Conservation (phyloP, 371 early-diverging fungal species). For the Mucor circinelloides region DNA sequence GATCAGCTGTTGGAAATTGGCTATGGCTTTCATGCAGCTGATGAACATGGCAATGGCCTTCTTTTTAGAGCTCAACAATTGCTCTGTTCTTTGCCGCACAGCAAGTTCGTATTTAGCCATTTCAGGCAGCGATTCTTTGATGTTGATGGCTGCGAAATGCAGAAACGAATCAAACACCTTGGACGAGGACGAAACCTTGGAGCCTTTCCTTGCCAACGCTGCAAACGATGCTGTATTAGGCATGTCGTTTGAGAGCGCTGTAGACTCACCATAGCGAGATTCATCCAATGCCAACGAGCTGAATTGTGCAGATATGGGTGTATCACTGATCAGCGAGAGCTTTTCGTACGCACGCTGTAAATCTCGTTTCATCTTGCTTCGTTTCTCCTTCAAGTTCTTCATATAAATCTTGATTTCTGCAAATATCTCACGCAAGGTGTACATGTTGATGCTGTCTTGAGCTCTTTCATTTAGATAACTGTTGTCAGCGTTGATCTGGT, state of each 20-base stretch:
- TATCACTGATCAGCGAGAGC: slow-evolving; percentile 28
- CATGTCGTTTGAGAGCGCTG: not conserved
- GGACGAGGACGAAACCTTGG: slow-evolving; percentile 1
- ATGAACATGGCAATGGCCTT: slow-evolving; percentile 41
- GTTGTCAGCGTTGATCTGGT: not conserved
- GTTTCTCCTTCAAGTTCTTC: not conserved
- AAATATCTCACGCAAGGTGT: slow-evolving; percentile 30
- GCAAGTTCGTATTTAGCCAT: slow-evolving; percentile 32
- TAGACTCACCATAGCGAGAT: not conserved
- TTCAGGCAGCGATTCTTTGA: slow-evolving; percentile 63
- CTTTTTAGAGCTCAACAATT: slow-evolving; percentile 32
- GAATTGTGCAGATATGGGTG: slow-evolving; percentile 25
- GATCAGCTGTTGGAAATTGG: slow-evolving; percentile 57
- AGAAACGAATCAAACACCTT: slow-evolving; percentile 58
- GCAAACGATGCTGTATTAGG: not conserved
- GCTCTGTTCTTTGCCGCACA: slow-evolving; percentile 37
- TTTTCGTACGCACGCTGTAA: slow-evolving; percentile 34
- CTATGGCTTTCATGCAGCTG: slow-evolving; percentile 39
- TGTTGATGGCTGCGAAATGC: slow-evolving; percentile 66
- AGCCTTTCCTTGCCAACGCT: not conserved
- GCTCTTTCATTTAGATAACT: slow-evolving; percentile 21
- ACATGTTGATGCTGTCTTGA: slow-evolving; percentile 30
- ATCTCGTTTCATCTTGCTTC: slow-evolving; percentile 42
- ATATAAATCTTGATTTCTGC: slow-evolving; percentile 28
- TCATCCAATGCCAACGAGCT: not conserved